Percentiles rank a stretch among this genome's conserved stretches.
Evolutionary conservation across 2,329 filamentous ascomycete genomes (phyloP).

Genomic region (Penicillium sp.): DNA sequence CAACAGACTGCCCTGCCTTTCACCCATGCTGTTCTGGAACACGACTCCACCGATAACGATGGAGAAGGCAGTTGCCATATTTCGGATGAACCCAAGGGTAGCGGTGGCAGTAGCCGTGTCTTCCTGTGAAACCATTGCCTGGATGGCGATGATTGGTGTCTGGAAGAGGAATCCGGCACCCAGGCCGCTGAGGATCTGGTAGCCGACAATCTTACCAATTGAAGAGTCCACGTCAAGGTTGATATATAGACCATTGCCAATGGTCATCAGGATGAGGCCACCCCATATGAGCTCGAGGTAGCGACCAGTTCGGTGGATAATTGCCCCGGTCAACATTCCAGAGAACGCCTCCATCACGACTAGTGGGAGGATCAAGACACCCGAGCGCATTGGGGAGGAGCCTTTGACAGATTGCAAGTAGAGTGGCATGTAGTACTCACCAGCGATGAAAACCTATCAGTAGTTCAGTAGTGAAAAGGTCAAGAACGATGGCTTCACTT

Average conservation of each 20-base stretch:
- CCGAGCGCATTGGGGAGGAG: slow-evolving; percentile 62
- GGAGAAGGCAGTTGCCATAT: slow-evolving; percentile 67
- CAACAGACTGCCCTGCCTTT: slow-evolving; percentile 57
- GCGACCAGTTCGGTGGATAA: slow-evolving; percentile 54
- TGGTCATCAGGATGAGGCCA: slow-evolving; percentile 44
- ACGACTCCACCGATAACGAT: slow-evolving; percentile 76
- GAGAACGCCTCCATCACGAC: slow-evolving; percentile 50
- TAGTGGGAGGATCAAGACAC: slow-evolving; percentile 62
- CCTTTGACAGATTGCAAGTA: slow-evolving; percentile 71
- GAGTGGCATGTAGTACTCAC: slow-evolving; percentile 71
- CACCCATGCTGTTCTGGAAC: slow-evolving; percentile 65
- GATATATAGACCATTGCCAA: slow-evolving; percentile 54
- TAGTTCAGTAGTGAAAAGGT: not conserved
- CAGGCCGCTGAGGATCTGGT: slow-evolving; percentile 53
- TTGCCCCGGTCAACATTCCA: slow-evolving; percentile 50
- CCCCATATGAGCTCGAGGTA: slow-evolving; percentile 51
- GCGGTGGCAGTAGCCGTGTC: slow-evolving; percentile 56
- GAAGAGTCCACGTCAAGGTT: slow-evolving; percentile 39
- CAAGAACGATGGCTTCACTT: not conserved
- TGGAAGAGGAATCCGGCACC: slow-evolving; percentile 58
- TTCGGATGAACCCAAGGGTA: slow-evolving; percentile 60
- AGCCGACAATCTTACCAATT: slow-evolving; percentile 47
- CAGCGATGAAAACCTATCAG: slow-evolving; percentile 62
- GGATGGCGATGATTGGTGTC: slow-evolving; percentile 58
- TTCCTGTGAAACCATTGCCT: slow-evolving; percentile 53